phyloP scores from a whole-genome alignment of 2,329 filamentous ascomycete species.

The Fusarium pseudonygamai region DNA sequence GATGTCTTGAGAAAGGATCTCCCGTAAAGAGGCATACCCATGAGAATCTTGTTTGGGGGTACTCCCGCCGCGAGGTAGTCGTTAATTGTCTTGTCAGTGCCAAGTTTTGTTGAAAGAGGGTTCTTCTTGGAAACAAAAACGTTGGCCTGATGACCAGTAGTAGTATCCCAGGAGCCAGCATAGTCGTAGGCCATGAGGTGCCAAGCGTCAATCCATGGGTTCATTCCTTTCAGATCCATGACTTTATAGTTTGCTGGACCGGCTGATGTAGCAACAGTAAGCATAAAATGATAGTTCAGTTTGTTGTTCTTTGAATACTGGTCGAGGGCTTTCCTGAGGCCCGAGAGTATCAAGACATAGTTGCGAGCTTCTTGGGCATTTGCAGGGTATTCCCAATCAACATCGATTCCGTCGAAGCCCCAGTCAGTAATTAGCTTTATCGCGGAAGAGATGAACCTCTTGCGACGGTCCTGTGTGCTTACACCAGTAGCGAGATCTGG shows the following conservation, averaged over 20 bases:
- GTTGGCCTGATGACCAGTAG: constrained; percentile 75
- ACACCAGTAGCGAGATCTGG: constrained; percentile 60
- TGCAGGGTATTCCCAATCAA: constrained; percentile 66
- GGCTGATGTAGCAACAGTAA: constrained; percentile 62
- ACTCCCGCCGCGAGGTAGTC: constrained; percentile 64
- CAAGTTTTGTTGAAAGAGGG: constrained; percentile 71
- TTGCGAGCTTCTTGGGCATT: constrained; percentile 49
- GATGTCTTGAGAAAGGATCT: constrained; percentile 76
- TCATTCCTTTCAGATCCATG: constrained; percentile 64
- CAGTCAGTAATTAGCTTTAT: constrained; percentile 75
- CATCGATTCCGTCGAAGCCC: constrained; percentile 66
- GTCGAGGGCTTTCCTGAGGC: constrained; percentile 54
- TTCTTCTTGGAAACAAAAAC: constrained; percentile 64
- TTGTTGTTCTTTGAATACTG: constrained; percentile 51
- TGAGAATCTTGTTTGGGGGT: constrained; percentile 69
- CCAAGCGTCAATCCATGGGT: constrained; percentile 67
- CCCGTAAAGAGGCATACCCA: constrained; percentile 83
- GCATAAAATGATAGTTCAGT: constrained; percentile 58
- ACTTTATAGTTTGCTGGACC: constrained; percentile 59
- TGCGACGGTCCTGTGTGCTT: constrained; percentile 68
- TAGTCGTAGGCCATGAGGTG: constrained; percentile 76
- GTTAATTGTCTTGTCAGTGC: constrained; percentile 70
- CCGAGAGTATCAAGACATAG: constrained; percentile 37
- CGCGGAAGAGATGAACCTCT: constrained; percentile 73
- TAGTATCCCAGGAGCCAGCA: constrained; percentile 72